These are phyloP conservation scores for Auriscalpium orientale DNA, from an alignment of 768 basidiomycete genomes.

Conservation along the genomic window DNA sequence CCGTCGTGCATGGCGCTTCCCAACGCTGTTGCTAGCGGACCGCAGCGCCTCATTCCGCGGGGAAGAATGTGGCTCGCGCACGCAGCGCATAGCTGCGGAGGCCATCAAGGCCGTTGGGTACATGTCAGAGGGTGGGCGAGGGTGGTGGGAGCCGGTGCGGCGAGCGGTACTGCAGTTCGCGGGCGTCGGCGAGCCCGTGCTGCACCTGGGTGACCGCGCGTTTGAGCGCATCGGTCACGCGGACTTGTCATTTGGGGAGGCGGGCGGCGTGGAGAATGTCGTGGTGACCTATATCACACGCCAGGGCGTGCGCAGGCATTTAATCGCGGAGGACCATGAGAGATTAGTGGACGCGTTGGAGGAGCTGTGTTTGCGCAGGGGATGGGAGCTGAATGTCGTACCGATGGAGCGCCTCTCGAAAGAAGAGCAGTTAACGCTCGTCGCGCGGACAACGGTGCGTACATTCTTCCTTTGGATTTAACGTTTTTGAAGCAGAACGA, in stretches of 20 bases:
- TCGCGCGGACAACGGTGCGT: constrained; percentile 59
- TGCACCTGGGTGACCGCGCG: constrained; percentile 23
- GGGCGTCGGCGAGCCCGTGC: constrained; percentile 32
- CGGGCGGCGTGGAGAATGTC: constrained; percentile 29
- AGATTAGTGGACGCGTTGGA: constrained; percentile 44
- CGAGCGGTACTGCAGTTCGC: constrained; percentile 61
- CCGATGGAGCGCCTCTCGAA: constrained; percentile 59
- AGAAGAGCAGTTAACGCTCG: constrained; percentile 66
- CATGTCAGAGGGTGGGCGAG: constrained; percentile 28
- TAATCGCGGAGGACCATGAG: constrained; percentile 49
- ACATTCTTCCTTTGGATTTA: constrained; percentile 17
- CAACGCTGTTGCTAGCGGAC: constrained; percentile 61
- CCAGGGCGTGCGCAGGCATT: constrained; percentile 48
- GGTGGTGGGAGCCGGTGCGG: constrained; percentile 79
- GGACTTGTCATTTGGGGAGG: background rate
- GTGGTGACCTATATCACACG: constrained; percentile 71
- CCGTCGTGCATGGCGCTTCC: constrained; percentile 58
- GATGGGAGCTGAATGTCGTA: constrained; percentile 57
- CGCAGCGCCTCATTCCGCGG: constrained; percentile 74
- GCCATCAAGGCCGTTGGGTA: constrained; percentile 33
- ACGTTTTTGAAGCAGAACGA: background rate
- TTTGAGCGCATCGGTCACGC: constrained; percentile 3
- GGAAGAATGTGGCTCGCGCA: constrained; percentile 48
- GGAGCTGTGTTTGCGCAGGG: constrained; percentile 35
- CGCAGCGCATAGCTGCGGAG: constrained; percentile 67